Conservation (phyloP, 2,329 filamentous ascomycete species). For the Colletotrichum sp. region DNA sequence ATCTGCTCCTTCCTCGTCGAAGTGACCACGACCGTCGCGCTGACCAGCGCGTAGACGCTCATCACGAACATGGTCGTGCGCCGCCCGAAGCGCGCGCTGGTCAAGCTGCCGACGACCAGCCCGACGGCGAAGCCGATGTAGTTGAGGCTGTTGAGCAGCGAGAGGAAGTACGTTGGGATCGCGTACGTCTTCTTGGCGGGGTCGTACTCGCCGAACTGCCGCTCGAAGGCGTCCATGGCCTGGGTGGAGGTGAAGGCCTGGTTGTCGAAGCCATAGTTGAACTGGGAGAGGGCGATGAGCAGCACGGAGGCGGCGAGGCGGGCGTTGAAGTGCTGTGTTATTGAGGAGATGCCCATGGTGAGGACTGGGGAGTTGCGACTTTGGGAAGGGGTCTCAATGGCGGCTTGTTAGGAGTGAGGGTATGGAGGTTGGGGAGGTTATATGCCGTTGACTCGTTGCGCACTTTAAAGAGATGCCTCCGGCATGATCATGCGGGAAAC, state of each 20-base stretch:
- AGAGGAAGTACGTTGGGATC: constrained; percentile 35
- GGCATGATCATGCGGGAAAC: not conserved
- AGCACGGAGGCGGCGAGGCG: constrained; percentile 22
- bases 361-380: not conserved
- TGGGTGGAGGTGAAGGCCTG: constrained; percentile 37
- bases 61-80: constrained; percentile 40
- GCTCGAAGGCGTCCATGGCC: constrained; percentile 40
- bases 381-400: not conserved
- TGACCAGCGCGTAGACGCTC: constrained; percentile 38
- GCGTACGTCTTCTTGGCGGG: constrained; percentile 22
- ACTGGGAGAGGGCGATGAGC: constrained; percentile 37
- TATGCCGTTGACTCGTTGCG: not conserved
- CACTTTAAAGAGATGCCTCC: not conserved
- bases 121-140: constrained; percentile 37
- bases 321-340: constrained; percentile 10
- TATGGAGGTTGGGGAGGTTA: not conserved
- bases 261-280: constrained; percentile 47
- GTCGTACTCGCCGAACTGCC: constrained; percentile 35
- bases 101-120: constrained; percentile 26
- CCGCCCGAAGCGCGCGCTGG: constrained; percentile 35
- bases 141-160: constrained; percentile 39
- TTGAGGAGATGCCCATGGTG: not conserved
- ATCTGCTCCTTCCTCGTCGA: constrained; percentile 34
- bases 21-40: constrained; percentile 37
- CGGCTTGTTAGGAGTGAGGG: rapidly evolving